Evolutionary conservation across 2,329 filamentous ascomycete genomes (phyloP).

Genomic region (Domatiomyces catenatus): DNA sequence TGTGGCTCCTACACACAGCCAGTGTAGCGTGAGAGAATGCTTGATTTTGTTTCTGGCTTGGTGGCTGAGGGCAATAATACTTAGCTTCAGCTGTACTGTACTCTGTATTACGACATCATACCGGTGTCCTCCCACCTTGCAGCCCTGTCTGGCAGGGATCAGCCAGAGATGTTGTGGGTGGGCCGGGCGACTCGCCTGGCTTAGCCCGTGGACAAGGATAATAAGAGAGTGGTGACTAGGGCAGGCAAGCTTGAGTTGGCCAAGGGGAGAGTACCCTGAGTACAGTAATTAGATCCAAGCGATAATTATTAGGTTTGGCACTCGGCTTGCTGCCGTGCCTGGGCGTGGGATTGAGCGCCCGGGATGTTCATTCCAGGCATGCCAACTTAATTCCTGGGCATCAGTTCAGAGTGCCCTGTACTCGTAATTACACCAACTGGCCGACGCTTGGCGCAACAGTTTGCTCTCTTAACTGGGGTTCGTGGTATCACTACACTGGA

Average conservation of each 20-base stretch:
- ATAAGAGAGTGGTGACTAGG: background rate
- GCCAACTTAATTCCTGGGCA: background rate
- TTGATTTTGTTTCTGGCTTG: background rate
- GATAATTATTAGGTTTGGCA: too few relatives aligned
- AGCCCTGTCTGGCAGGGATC: background rate
- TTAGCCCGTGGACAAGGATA: background rate
- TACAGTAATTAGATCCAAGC: too few relatives aligned
- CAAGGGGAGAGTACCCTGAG: too few relatives aligned
- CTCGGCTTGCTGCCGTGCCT: background rate
- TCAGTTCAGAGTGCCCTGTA: too few relatives aligned
- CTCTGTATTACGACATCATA: background rate
- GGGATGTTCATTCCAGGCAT: background rate
- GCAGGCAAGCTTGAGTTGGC: background rate
- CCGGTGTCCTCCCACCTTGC: background rate
- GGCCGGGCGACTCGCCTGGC: background rate
- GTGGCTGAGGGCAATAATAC: background rate
- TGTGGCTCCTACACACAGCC: background rate
- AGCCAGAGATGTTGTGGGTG: background rate
- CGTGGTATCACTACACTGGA: background rate
- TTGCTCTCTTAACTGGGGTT: background rate
- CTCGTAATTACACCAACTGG: background rate
- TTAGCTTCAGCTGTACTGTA: background rate
- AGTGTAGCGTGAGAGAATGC: background rate
- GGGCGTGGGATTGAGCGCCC: background rate
- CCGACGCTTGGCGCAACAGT: background rate